Base-by-base conservation (phyloP, 371 early-diverging fungal species). In the Circinella umbellata region DNA sequence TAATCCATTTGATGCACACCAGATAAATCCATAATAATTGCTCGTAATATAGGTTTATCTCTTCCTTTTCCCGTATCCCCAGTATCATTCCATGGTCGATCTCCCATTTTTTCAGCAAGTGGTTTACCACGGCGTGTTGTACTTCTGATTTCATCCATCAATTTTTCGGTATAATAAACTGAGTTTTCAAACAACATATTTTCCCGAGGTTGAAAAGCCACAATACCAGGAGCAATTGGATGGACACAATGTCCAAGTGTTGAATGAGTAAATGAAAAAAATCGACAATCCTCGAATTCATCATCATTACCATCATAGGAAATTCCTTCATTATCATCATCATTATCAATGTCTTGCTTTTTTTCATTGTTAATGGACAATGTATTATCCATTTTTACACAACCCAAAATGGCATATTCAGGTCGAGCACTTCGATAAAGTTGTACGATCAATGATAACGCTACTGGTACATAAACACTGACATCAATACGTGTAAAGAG, bases 1-100 rank as follows among this genome's bases (percentile, higher is more conserved):
- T 89, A 86, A 67, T 96, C 96, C 72, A 95, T 86, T 46, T 84
- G 80, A 67, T 92, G 92, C 13, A 95, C 95, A 13, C 89, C 89
- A 0, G 91, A 83, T 57, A 96, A 84, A 73, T 95, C 95, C 14
- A 96, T 81, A 18, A 96, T 76, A 27, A 96, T 71, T 0, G 95
- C 91, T 6, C 87, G 82, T 14, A 94, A 77, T 90, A 80, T 88
- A 8, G 79, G 67, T 64, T 3, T 93, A 3, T 92, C 35, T 75
- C 59, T 0, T 59, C 67, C 74, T 1, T 73, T 73, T 61, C 42
- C 39, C 36, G 34, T 62, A 64, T 76, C 6, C 36, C 49, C 65
- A 36, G 81, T 75, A 39, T 80, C 75, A 42, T 86, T 88, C 87
- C 86, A 86, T 4, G 84, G 77, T 11, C 84, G 76, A 67, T 83